A percentile compares a stretch with the other conserved stretches of the same genome.
These are phyloP conservation scores for Glaciozyma martinii DNA, from an alignment of 768 basidiomycete genomes.

Conservation along the genomic window DNA sequence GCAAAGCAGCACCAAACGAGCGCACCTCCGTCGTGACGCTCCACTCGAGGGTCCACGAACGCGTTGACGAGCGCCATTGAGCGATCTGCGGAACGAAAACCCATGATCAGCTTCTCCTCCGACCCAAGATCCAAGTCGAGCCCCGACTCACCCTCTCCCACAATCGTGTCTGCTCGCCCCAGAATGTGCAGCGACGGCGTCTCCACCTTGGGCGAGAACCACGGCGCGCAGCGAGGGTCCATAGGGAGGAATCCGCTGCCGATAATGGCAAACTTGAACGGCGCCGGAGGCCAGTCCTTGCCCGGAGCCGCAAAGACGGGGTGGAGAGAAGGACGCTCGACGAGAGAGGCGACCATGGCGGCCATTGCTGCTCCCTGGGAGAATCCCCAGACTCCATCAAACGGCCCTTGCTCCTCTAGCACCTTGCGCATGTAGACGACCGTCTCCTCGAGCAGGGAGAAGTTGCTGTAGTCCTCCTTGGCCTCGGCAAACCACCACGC, in stretches of 20 bases:
- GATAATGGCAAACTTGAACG: conserved; percentile 26
- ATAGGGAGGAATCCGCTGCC: conserved; percentile 25
- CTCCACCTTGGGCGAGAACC: conserved; percentile 43
- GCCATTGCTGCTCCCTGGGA: conserved; percentile 9
- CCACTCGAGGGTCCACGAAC: conserved; percentile 55
- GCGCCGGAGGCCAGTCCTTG: conserved; percentile 18
- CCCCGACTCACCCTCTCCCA: conserved; percentile 37
- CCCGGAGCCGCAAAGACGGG: conserved; percentile 22
- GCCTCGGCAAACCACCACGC: conserved; percentile 27
- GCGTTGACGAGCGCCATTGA: conserved; percentile 51
- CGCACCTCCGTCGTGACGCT: conserved; percentile 71
- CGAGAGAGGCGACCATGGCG: conserved; percentile 19
- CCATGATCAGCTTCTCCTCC: not conserved
- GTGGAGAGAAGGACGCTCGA: conserved; percentile 23
- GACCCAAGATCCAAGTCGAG: no score
- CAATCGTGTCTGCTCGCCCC: conserved; percentile 67
- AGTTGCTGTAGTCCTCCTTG: conserved; percentile 9
- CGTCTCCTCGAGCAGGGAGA: conserved; percentile 16
- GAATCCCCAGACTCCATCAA: conserved; percentile 23
- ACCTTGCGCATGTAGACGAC: conserved; percentile 21
- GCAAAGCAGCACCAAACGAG: conserved; percentile 9
- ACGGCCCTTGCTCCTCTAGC: conserved; percentile 24
- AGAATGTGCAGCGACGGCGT: conserved; percentile 72
- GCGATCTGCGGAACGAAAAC: conserved; percentile 49
- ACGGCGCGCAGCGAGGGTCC: conserved; percentile 3